Percentiles rank a stretch among this genome's conserved stretches.
Conservation (phyloP, 2,329 filamentous ascomycete genomes). For the Diplocarpon rosae region DNA sequence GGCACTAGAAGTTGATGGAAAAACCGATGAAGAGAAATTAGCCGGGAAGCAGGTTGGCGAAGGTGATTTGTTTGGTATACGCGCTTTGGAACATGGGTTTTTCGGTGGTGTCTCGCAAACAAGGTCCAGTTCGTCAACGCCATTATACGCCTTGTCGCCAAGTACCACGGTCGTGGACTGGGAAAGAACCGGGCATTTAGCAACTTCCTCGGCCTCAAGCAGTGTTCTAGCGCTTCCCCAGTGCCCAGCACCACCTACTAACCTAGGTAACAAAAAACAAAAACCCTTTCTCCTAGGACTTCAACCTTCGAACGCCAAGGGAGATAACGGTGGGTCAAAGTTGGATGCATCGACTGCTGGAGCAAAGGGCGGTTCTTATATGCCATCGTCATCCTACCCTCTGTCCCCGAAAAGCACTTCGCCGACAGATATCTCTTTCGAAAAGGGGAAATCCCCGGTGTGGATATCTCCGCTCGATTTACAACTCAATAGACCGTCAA, state of each 20-base stretch:
- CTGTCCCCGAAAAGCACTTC: constrained; percentile 3
- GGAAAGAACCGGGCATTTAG: constrained; percentile 4
- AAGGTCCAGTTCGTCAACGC: constrained; percentile 16
- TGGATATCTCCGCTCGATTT: constrained; percentile 20
- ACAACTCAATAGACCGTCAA: constrained; percentile 15
- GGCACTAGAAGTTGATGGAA: constrained; percentile 13
- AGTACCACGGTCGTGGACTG: constrained; percentile 8
- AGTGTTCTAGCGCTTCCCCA: constrained; percentile 3
- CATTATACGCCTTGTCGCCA: constrained; percentile 14
- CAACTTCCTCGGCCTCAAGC: constrained; percentile 6
- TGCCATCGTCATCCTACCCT: constrained; percentile 13
- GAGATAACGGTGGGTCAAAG: not conserved
- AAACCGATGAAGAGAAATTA: constrained; percentile 13
- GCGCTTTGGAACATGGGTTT: constrained; percentile 20
- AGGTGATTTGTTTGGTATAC: constrained; percentile 20
- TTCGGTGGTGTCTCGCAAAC: constrained; percentile 21
- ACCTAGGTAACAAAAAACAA: constrained; percentile 3
- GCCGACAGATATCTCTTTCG: not conserved
- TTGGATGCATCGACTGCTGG: constrained; percentile 8
- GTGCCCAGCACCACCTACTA: constrained; percentile 5
- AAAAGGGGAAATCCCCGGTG: constrained; percentile 1
- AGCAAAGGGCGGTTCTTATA: constrained; percentile 9
- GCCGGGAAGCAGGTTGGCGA: constrained; percentile 14
- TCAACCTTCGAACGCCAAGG: constrained; percentile 2
- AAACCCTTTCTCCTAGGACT: constrained; percentile 18